phyloP scores from a whole-genome alignment of 768 basidiomycete species.

The Thelephora ganbajun region DNA sequence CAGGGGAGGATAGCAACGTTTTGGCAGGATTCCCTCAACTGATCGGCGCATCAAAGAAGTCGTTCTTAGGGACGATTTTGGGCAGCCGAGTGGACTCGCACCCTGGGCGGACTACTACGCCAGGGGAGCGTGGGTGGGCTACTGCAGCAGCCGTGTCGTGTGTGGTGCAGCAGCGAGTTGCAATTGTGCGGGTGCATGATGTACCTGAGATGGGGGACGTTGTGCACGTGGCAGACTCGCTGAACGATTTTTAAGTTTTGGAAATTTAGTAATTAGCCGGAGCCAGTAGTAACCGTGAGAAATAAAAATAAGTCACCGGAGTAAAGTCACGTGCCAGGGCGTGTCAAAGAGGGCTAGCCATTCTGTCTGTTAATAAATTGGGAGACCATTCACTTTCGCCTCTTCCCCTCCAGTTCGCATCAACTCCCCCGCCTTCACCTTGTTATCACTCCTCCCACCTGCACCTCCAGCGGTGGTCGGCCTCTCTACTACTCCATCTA shows the following conservation, averaged over 20 bases:
- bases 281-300: no score
- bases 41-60: conserved; percentile 74
- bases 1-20: conserved; percentile 28
- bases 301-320: no score
- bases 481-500: no score
- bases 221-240: conserved; percentile 34
- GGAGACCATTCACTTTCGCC: no score
- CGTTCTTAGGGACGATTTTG: conserved; percentile 64
- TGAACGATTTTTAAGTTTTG: conserved; percentile 1
- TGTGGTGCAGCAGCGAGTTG: conserved; percentile 58
- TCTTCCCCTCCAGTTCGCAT: no score
- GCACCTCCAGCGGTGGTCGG: no score
- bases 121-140: conserved; percentile 61
- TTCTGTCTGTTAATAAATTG: no score
- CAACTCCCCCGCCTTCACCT: no score
- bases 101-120: conserved; percentile 37
- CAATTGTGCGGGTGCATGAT: conserved; percentile 76
- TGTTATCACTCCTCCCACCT: no score
- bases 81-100: conserved; percentile 27
- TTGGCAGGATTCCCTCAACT: conserved; percentile 50
- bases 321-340: no score
- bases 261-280: no score
- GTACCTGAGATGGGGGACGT: conserved; percentile 61
- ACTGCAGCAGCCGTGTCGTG: conserved; percentile 68
- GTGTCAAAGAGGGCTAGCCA: no score